Base-by-base conservation (phyloP, 805 yeast genomes). In the Spathaspora hagerdaliae region DNA sequence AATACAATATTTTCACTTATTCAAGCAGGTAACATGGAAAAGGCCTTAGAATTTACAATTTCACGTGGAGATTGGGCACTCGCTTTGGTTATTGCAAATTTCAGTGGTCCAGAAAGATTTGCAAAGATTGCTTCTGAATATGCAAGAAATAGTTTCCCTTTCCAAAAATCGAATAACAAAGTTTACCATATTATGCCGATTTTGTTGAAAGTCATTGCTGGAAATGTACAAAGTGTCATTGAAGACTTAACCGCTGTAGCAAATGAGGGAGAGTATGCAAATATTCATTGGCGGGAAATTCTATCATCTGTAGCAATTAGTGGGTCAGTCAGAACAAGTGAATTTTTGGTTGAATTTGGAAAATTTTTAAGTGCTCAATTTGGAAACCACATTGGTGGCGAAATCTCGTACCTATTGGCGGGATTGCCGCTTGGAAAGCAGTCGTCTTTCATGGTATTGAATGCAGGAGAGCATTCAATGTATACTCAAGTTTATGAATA, bases 401-500 rank as follows among this genome's bases (percentile, higher is more conserved):
- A 71, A 38, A 59, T 77, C 32, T 64, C 81, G 29, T 73, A 71
- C 44, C 60, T 79, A 40, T 56, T 80, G 37, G 74, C 78, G 0
- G 77, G 78, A 27, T 46, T 71, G 31, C 78, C 81, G 9, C 53
- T 78, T 31, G 44, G 44, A 24, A 39, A 38, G 36, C 47, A 46
- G 27, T 11, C 31, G 8, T 36, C 39, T n/a, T 46, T 46, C 27
- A 46, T 46, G 50, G 40, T 39, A 5, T 40, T 46, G 14, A 27
- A 31, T 10, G 63, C 76, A 1, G 52, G 61, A 8, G 37, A 53
- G 13, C 63, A 45, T 42, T 58, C 58, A 49, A 55, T 83, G 27
- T 73, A 85, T 57, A 80, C 85, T 5, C 96, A 88, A 58, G 62
- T 86, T 5, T 87, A 83, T 57, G 96, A 88, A 60, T 83, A 69